Conservation (phyloP, 768 basidiomycete genomes). For the Tylopilus sp. region DNA sequence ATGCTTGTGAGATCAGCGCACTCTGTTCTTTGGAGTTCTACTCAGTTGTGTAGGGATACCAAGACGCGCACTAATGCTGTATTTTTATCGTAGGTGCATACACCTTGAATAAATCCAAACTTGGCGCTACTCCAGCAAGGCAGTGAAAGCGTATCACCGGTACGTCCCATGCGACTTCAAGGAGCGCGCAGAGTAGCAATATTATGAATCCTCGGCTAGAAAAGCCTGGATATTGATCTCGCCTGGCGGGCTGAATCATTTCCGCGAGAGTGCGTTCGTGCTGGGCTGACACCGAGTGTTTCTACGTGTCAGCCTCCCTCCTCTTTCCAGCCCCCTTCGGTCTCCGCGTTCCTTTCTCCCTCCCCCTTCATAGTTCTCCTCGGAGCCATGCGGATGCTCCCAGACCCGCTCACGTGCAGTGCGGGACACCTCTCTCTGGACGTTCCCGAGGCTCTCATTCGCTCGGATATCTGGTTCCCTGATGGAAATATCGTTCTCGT, state of each 20-base stretch:
- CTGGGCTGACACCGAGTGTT: constrained; percentile 22
- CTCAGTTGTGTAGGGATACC: background rate
- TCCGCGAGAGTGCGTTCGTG: background rate
- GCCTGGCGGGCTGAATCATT: constrained; percentile 9
- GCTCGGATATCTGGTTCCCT: constrained; percentile 68
- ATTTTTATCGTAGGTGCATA: constrained; percentile 9
- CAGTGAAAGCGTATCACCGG: background rate
- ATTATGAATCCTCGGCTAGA: too few relatives aligned
- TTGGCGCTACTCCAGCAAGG: background rate
- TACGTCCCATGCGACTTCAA: too few relatives aligned
- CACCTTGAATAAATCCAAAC: constrained; percentile 1
- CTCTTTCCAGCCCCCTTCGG: background rate
- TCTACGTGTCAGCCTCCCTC: constrained; percentile 21
- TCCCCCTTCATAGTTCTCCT: background rate
- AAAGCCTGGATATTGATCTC: constrained; percentile 15
- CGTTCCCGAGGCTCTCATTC: constrained; percentile 26
- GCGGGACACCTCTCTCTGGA: constrained; percentile 1
- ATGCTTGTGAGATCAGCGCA: constrained; percentile 1
- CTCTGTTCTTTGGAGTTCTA: background rate
- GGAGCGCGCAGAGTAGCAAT: too few relatives aligned
- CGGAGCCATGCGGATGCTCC: constrained; percentile 16
- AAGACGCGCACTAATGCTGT: constrained; percentile 2
- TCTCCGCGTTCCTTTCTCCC: background rate
- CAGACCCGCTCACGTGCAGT: constrained; percentile 27
- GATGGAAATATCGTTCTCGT: constrained; percentile 71